phyloP scores from a whole-genome alignment of 2,329 filamentous ascomycete genomes.

The Alternaria sp. region DNA sequence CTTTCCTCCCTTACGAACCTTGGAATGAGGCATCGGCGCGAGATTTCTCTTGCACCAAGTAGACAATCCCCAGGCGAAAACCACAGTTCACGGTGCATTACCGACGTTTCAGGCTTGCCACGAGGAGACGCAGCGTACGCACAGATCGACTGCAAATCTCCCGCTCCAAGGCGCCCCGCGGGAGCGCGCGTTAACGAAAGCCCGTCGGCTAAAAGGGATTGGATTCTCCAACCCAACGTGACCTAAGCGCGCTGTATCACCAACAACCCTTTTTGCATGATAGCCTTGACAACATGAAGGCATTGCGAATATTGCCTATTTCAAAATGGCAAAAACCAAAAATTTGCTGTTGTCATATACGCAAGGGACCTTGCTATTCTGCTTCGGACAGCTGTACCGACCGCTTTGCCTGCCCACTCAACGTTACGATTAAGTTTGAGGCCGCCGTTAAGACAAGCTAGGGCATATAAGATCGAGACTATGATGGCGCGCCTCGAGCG shows the following conservation, averaged over 20 bases:
- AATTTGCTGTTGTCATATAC: neutral
- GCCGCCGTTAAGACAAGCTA: neutral
- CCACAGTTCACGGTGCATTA: slow-evolving; percentile 3
- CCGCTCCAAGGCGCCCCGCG: slow-evolving; percentile 14
- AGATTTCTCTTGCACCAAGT: neutral
- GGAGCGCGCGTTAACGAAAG: slow-evolving; percentile 8
- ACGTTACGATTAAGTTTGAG: neutral
- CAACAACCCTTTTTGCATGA: neutral
- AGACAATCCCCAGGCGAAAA: slow-evolving; percentile 5
- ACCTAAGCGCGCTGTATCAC: slow-evolving; percentile 9
- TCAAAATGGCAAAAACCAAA: neutral
- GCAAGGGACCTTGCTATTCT: neutral
- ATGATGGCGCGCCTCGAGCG: neutral
- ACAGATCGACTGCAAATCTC: slow-evolving; percentile 22
- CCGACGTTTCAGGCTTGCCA: slow-evolving; percentile 18
- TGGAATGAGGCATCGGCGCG: neutral
- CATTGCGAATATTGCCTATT: neutral
- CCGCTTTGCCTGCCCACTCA: neutral
- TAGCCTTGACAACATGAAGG: neutral
- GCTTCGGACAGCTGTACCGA: neutral
- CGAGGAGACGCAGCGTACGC: slow-evolving; percentile 11
- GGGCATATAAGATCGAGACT: neutral
- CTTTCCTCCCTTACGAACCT: neutral
- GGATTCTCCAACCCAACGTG: neutral
- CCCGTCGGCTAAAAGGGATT: slow-evolving; percentile 4